Percentiles rank a stretch among this genome's conserved stretches.
Conservation (phyloP, 345 rosid species). For the Laguncularia racemosa region DNA sequence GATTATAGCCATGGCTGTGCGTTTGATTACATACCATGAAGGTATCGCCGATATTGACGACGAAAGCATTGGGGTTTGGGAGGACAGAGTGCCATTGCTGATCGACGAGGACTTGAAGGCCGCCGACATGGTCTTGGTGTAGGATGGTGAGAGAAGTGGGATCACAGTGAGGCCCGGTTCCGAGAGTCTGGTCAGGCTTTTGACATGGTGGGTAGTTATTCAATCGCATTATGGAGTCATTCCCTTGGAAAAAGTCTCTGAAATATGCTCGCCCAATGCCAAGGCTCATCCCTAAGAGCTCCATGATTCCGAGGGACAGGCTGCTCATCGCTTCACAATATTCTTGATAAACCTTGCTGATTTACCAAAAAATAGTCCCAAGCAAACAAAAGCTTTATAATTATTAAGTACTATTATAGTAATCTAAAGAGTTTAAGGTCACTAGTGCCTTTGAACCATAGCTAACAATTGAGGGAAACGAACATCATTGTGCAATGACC, state of each 20-base stretch:
- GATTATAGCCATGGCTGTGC: too few relatives aligned
- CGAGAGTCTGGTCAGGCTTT: slow-evolving; percentile 45
- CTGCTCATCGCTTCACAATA: slow-evolving; percentile 46
- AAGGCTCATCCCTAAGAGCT: slow-evolving; percentile 45
- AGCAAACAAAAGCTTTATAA: not conserved
- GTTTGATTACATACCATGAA: slow-evolving; percentile 38
- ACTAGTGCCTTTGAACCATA: too few relatives aligned
- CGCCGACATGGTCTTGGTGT: slow-evolving; percentile 61
- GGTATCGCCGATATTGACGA: slow-evolving; percentile 71
- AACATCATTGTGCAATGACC: too few relatives aligned
- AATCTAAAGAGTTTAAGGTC: too few relatives aligned
- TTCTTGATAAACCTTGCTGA: slow-evolving; percentile 45
- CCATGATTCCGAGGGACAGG: slow-evolving; percentile 43
- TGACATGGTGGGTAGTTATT: slow-evolving; percentile 63
- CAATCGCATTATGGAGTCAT: slow-evolving; percentile 63
- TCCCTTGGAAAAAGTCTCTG: slow-evolving; percentile 39
- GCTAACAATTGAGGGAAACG: too few relatives aligned
- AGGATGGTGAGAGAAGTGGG: slow-evolving; percentile 74
- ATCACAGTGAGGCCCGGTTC: slow-evolving; percentile 73
- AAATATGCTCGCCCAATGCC: slow-evolving; percentile 35
- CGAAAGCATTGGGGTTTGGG: slow-evolving; percentile 45
- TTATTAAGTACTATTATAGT: too few relatives aligned
- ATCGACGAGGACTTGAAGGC: slow-evolving; percentile 59
- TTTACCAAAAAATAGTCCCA: not conserved
- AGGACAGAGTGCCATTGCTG: slow-evolving; percentile 39